Conservation (phyloP, 2,329 filamentous ascomycete species). For the Aspergillus uvarum region DNA sequence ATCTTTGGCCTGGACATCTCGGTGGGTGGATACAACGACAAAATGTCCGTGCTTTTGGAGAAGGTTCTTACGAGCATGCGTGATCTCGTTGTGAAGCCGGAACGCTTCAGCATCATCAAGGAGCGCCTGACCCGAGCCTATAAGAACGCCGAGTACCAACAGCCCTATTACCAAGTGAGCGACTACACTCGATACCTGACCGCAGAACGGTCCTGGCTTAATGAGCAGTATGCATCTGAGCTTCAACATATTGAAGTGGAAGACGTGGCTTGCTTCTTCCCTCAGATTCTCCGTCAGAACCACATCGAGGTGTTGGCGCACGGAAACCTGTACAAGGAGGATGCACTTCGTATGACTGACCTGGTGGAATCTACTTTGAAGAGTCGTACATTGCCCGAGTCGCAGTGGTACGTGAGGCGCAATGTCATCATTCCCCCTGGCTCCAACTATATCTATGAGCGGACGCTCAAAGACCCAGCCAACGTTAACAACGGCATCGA, state of each 20-base stretch:
- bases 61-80: conserved; percentile 83
- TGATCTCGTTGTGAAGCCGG: conserved; percentile 78
- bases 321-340: conserved; percentile 92
- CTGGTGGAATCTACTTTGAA: conserved; percentile 76
- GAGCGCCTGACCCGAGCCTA: conserved; percentile 75
- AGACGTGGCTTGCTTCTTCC: conserved; percentile 74
- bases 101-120: conserved; percentile 87
- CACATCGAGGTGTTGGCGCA: conserved; percentile 87
- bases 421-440: conserved; percentile 76
- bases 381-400: conserved; percentile 68
- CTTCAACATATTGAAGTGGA: conserved; percentile 71
- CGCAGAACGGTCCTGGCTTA: conserved; percentile 72
- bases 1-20: conserved; percentile 73
- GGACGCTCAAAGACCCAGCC: conserved; percentile 75
- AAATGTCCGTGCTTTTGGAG: conserved; percentile 84
- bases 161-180: conserved; percentile 84
- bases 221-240: conserved; percentile 76
- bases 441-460: conserved; percentile 80
- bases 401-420: conserved; percentile 77
- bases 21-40: conserved; percentile 92
- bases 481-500: conserved; percentile 89
- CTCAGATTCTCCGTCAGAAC: conserved; percentile 76
- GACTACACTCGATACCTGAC: conserved; percentile 80
- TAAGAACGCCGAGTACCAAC: conserved; percentile 83
- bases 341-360: conserved; percentile 80